These are phyloP conservation scores for Yamadazyma scolyti DNA, from an alignment of 805 yeast species.

Conservation along the genomic window DNA sequence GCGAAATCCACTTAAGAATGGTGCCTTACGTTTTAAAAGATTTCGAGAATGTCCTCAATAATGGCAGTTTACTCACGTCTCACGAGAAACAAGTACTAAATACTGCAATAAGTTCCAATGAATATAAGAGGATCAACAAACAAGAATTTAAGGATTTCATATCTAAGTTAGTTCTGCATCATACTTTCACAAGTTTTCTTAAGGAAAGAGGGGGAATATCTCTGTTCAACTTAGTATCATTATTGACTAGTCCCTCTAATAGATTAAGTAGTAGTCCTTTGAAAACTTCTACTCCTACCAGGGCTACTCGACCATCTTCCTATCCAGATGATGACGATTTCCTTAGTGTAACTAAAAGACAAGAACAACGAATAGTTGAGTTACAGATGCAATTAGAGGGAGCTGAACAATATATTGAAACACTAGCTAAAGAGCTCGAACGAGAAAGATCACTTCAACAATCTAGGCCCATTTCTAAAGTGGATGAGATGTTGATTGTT, in stretches of 20 bases:
- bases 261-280: not conserved
- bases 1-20: no score
- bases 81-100: constrained; percentile 14
- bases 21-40: no score
- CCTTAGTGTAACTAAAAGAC: constrained; percentile 8
- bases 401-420: constrained; percentile 11
- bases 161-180: constrained; percentile 17
- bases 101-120: constrained; percentile 15
- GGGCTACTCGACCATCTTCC: constrained; percentile 10
- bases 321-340: constrained; percentile 13
- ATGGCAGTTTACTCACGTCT: constrained; percentile 14
- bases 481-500: no score
- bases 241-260: constrained; percentile 4
- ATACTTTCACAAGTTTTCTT: constrained; percentile 18
- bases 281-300: constrained; percentile 1
- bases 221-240: constrained; percentile 5
- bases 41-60: constrained; percentile 11
- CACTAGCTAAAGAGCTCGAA: constrained; percentile 13
- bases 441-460: no score
- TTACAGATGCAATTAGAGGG: constrained; percentile 5
- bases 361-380: constrained; percentile 10
- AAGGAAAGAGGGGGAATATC: constrained; percentile 18
- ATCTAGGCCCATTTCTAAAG: no score
- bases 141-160: constrained; percentile 21
- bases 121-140: no score